A percentile compares a stretch with the other conserved stretches of the same genome.
Conservation (phyloP, 148 eudicot species). For the Cornus controversa region DNA sequence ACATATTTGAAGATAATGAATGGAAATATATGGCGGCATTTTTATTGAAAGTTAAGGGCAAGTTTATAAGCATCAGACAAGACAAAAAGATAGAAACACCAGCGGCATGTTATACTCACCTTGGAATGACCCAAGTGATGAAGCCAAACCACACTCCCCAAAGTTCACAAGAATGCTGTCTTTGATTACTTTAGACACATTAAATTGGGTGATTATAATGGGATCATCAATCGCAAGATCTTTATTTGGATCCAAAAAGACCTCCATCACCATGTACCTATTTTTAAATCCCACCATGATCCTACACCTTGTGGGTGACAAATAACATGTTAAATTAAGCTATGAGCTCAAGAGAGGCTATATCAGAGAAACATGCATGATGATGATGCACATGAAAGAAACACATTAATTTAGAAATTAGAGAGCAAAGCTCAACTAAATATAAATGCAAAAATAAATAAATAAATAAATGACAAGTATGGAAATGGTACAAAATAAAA, state of each 20-base stretch:
- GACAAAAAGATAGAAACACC: not conserved
- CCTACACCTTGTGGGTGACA: constrained; percentile 15
- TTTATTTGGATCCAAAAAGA: constrained; percentile 72
- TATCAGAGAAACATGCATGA: not conserved
- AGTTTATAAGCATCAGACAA: not conserved
- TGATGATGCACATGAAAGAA: not conserved
- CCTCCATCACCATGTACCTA: constrained; percentile 86
- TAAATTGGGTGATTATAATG: constrained; percentile 54
- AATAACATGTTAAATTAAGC: not conserved
- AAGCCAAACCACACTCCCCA: constrained; percentile 96
- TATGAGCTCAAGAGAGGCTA: not conserved
- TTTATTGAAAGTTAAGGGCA: not conserved
- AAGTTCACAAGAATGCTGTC: constrained; percentile 79
- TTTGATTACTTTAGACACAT: constrained; percentile 66
- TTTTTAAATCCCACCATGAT: constrained; percentile 90
- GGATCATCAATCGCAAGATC: constrained; percentile 52
- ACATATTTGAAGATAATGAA: not conserved
- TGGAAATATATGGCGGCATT: not conserved
- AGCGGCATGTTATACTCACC: constrained; percentile 34
- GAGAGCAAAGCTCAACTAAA: not conserved
- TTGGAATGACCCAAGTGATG: constrained; percentile 71
- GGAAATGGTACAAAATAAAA: not conserved
- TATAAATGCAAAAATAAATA: too few species aligned
- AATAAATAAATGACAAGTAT: not conserved
- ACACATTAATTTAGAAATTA: too few species aligned